A percentile compares a stretch with the other conserved stretches of the same genome.
Evolutionary conservation across 1,284 basidiomycete genomes (phyloP).

Genomic region (Pseudozyma tsukubaensis): DNA sequence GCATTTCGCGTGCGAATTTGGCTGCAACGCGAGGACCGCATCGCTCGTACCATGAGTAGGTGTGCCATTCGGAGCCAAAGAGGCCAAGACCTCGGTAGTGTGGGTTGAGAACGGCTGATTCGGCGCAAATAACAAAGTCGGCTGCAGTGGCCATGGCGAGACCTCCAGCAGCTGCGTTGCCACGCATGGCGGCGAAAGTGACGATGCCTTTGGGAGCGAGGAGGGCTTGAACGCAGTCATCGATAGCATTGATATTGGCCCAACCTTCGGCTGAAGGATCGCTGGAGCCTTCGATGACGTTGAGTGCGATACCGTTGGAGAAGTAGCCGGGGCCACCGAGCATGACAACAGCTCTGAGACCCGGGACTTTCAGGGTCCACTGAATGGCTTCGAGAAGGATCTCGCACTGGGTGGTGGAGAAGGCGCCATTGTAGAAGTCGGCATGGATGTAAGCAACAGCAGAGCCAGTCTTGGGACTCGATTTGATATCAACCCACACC

Average conservation of each 20-base stretch:
- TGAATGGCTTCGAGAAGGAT: slow-evolving; percentile 69
- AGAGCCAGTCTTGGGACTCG: slow-evolving; percentile 22
- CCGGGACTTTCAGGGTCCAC: slow-evolving; percentile 68
- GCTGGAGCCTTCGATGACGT: slow-evolving; percentile 70
- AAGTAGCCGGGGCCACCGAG: slow-evolving; percentile 70
- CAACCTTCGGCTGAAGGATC: slow-evolving; percentile 70
- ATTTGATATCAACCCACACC: slow-evolving; percentile 69
- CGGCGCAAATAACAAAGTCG: slow-evolving; percentile 69
- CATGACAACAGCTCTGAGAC: slow-evolving; percentile 69
- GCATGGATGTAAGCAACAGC: slow-evolving; percentile 70
- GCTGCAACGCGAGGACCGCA: slow-evolving; percentile 67
- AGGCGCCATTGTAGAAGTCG: slow-evolving; percentile 72
- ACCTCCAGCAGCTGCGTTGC: slow-evolving; percentile 72
- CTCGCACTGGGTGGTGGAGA: slow-evolving; percentile 70
- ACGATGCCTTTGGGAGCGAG: slow-evolving; percentile 68
- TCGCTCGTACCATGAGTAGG: slow-evolving; percentile 70
- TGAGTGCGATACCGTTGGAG: slow-evolving; percentile 71
- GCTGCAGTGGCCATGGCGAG: slow-evolving; percentile 71
- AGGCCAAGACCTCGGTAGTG: slow-evolving; percentile 71
- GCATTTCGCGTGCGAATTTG: slow-evolving; percentile 69
- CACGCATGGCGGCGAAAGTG: slow-evolving; percentile 71
- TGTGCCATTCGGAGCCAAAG: slow-evolving; percentile 71
- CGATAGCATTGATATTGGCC: slow-evolving; percentile 71
- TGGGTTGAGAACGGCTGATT: slow-evolving; percentile 71
- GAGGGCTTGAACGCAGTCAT: slow-evolving; percentile 65